Evolutionary conservation across 163 green algal species (phyloP), one percentile per base, ranked within the genome.

Genomic region (Chlamydomonas reinhardtii): DNA sequence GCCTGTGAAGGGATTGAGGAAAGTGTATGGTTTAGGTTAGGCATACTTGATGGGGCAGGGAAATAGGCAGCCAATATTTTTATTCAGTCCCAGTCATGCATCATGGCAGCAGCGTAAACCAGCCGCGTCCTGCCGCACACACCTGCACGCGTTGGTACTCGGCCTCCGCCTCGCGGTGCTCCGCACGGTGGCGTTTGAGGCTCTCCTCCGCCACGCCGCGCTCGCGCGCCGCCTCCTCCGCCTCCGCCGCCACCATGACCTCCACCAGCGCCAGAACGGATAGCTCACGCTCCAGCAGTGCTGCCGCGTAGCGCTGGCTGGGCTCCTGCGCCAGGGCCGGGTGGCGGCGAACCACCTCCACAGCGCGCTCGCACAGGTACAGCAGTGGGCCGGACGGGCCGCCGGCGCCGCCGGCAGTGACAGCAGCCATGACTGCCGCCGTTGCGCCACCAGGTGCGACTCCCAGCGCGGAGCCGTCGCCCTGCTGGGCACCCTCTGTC

Each of bases 111-210:
- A 72, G 39, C 16, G 65, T 8, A n/a, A n/a, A 48, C 39, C 39
- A 8, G 39, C 39, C 39, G 39, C 39, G 39, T 8, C 39, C 39
- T 8, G 39, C 39, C 39, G 9, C 6, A 24, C 76, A 0, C 76
- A 87, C 82, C 86, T 92, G 73, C 39, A 94, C 70, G 12, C 91
- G 81, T 31, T 76, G 88, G 79, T 94, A 94, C 84, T 96, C 93
- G 14, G 85, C 89, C 78, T 97, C 95, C 25, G 93, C 94, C 43
- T 91, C 92, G 31, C 91, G 88, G 27, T 93, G 84, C 87, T 94
- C 86, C 29, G 84, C 37, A n/a, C 71, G 73, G 78, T 91, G 86
- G 48, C 89, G 85, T 52, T 91, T 89, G 43, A 92, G 88, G 29
- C 82, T 74, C 75, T 92, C 91, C 78, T 91, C 86, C 34, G 79